phyloP scores from a whole-genome alignment of 2,329 filamentous ascomycete genomes.

The Talaromyces amestolkiae region DNA sequence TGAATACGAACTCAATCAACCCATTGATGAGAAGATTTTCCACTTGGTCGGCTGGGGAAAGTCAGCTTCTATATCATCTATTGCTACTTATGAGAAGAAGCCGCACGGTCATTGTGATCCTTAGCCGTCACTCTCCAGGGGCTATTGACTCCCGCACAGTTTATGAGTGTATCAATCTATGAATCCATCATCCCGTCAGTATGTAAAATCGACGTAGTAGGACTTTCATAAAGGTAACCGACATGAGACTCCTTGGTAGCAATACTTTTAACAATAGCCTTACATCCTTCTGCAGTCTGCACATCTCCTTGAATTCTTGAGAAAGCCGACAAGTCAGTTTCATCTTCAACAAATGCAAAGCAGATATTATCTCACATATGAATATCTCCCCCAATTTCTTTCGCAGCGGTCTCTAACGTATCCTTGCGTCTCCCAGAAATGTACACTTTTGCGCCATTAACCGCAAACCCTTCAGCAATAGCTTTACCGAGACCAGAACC shows the following conservation, averaged over 20 bases:
- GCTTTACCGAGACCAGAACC: constrained; percentile 21
- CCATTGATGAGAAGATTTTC: constrained; percentile 19
- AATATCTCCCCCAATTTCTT: constrained; percentile 13
- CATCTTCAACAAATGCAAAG: not conserved
- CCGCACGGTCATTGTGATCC: constrained; percentile 19
- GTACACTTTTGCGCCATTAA: constrained; percentile 54
- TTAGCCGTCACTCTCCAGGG: constrained; percentile 8
- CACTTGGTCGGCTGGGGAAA: constrained; percentile 17
- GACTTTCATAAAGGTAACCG: not conserved
- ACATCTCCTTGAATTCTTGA: constrained; percentile 28
- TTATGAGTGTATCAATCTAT: constrained; percentile 27
- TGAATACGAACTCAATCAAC: constrained; percentile 13
- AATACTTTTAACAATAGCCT: constrained; percentile 24
- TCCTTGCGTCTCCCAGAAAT: constrained; percentile 51
- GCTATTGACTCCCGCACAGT: constrained; percentile 27
- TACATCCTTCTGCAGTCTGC: constrained; percentile 26
- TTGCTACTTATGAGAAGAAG: not conserved
- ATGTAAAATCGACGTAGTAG: not conserved
- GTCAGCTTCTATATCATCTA: not conserved
- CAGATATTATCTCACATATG: constrained; percentile 2
- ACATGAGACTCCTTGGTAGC: constrained; percentile 26
- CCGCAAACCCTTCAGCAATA: constrained; percentile 35
- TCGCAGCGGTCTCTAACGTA: constrained; percentile 32
- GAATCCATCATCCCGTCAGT: not conserved
- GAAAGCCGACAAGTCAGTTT: not conserved